Conservation (phyloP, 2,329 filamentous ascomycete species). For the Trichothecium roseum region DNA sequence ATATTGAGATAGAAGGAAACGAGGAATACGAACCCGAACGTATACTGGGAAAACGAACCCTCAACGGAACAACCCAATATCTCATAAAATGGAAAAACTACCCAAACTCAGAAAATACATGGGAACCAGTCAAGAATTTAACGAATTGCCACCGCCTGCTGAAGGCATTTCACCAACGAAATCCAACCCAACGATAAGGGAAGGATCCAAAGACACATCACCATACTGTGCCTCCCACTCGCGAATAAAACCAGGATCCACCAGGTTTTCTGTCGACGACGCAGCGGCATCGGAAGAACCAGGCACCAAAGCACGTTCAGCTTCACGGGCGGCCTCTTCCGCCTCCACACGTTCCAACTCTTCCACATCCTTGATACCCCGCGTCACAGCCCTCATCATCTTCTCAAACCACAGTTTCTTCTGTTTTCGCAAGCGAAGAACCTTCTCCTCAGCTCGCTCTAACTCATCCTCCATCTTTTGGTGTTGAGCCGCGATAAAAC, state of each 20-base stretch:
- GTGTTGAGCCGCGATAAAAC: not conserved
- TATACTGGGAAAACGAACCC: no score
- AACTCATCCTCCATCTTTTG: not conserved
- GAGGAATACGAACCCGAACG: no score
- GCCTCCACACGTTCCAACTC: slow-evolving; percentile 3
- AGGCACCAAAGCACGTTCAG: not conserved
- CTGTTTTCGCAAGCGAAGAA: slow-evolving; percentile 1
- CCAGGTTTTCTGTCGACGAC: not conserved
- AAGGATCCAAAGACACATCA: not conserved
- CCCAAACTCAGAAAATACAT: no score
- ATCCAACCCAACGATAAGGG: not conserved
- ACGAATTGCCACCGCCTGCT: slow-evolving; percentile 3
- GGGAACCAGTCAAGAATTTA: slow-evolving; percentile 8
- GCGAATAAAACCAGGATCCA: not conserved
- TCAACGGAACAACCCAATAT: no score
- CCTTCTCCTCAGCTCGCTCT: no score
- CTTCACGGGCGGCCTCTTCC: slow-evolving; percentile 1
- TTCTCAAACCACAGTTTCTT: slow-evolving; percentile 4
- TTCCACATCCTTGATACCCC: slow-evolving; percentile 3
- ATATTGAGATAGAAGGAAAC: no score
- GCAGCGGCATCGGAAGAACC: not conserved
- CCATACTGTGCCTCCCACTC: not conserved
- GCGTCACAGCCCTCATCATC: slow-evolving; percentile 1
- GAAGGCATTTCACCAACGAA: slow-evolving; percentile 3
- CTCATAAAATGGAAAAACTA: no score